Conservation (phyloP, 225 moss, liverwort and hornwort genomes). For the Thuidium tamariscinum region DNA sequence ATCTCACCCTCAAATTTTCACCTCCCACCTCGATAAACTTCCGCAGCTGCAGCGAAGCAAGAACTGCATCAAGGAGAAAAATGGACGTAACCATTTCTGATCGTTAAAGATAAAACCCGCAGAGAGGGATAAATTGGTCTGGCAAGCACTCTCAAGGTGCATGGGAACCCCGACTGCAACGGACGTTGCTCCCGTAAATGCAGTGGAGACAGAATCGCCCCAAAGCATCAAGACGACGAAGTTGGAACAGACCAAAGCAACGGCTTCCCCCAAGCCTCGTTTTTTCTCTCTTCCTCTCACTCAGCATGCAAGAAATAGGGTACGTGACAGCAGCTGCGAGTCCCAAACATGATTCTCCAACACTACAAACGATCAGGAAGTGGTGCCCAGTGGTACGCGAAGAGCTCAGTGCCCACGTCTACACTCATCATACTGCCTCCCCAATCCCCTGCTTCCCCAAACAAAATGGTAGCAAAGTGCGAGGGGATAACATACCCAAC, state of each 20-base stretch:
- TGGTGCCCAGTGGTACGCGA: background rate
- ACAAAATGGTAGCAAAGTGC: background rate
- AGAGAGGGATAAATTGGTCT: background rate
- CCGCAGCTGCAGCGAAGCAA: conserved; percentile 4
- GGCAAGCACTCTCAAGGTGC: background rate
- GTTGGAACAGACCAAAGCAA: background rate
- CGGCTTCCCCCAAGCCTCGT: background rate
- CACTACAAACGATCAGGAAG: background rate
- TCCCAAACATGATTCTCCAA: background rate
- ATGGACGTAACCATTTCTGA: background rate
- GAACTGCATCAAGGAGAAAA: conserved; percentile 3
- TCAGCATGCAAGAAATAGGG: background rate
- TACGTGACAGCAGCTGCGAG: background rate
- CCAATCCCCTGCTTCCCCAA: background rate
- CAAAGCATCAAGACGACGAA: background rate
- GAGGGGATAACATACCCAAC: background rate
- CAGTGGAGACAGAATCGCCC: background rate
- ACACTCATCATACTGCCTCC: background rate
- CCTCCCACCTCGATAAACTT: background rate
- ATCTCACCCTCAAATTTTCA: conserved; percentile 1
- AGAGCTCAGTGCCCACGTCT: background rate
- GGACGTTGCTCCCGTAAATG: background rate
- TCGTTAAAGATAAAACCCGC: background rate
- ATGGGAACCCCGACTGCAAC: background rate
- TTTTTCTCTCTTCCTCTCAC: background rate